Evolutionary conservation across 345 rosid genomes (phyloP), one percentile per base, ranked within the genome.

Genomic region (Eucalyptus pauciflora): DNA sequence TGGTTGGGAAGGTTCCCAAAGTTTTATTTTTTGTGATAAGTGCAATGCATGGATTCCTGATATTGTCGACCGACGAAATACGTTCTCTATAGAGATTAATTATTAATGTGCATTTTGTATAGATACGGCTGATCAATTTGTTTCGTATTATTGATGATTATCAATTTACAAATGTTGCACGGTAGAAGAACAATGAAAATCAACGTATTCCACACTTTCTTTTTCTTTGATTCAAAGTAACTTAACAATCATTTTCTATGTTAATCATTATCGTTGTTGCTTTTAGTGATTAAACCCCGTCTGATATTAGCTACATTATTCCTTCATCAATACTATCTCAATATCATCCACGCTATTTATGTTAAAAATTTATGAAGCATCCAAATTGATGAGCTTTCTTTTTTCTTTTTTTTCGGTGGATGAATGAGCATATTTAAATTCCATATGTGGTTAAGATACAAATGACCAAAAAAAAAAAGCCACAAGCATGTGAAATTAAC

Each of bases 341-440:
- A 62, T 7, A 62, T 62, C 33, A 62, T 62, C 5, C 13, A 62
- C 1, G 33, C 9, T n/a, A 62, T 62, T n/a, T 13, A 27, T 62
- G 0, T 1, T 13, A 27, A 13, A 27, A 62, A 29, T 12, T 3
- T 56, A 22, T 10, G 29, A 29, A 64, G 31, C 14, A 14, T 15
- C 76, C 20, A 64, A 64, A 14, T 64, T 64, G 76, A n/a, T 64
- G 41, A n/a, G 5, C 17, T n/a, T 64, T 8, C 5, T 56, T 49
- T 49, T 52, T 17, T 0, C 13, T 13, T 27, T 12, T 27, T 60
- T 64, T 7, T 7, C 1, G 0, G 1, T 16, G 41, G 76, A n/a
- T 3, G 33, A 64, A 64, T 8, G 76, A n/a, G 18, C 76, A 64
- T 64, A 64, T 7, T 64, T n/a, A 64, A 64, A n/a, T 64, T 56